Evolutionary conservation across 2,329 filamentous ascomycete species (phyloP).

Genomic region (Fusarium marasasianum): DNA sequence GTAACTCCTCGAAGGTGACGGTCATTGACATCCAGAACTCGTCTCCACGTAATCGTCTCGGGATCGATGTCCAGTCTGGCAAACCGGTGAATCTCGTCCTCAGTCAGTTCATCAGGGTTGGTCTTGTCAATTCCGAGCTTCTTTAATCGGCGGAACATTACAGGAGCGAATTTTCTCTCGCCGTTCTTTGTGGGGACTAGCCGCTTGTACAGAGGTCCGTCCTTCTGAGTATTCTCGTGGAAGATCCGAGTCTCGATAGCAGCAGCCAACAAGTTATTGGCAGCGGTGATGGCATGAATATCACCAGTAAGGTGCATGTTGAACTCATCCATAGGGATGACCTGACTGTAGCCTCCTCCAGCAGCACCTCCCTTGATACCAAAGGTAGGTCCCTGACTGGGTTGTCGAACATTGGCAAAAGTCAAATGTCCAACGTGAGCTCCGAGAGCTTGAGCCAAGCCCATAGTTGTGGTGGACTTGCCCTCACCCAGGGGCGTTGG

Average conservation of each 20-base stretch:
- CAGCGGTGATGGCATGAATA: slow-evolving; percentile 95
- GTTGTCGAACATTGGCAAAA: slow-evolving; percentile 97
- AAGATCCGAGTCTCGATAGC: slow-evolving; percentile 98
- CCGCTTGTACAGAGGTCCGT: slow-evolving; percentile 85
- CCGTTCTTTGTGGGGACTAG: slow-evolving; percentile 92
- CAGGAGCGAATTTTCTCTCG: slow-evolving; percentile 82
- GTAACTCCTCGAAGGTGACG: slow-evolving; percentile 90
- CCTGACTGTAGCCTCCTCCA: slow-evolving; percentile 97
- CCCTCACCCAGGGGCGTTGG: slow-evolving; percentile 96
- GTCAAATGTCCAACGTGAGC: slow-evolving; percentile 87
- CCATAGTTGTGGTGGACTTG: slow-evolving; percentile 98
- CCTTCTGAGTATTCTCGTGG: slow-evolving; percentile 95
- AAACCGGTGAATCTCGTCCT: slow-evolving; percentile 87
- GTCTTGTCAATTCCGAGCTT: slow-evolving; percentile 98
- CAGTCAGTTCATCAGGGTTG: slow-evolving; percentile 87
- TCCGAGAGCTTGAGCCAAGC: slow-evolving; percentile 89
- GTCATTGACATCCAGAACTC: slow-evolving; percentile 97
- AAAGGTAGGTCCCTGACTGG: slow-evolving; percentile 96
- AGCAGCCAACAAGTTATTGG: slow-evolving; percentile 95
- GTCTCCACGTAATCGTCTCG: slow-evolving; percentile 95
- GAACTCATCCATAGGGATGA: slow-evolving; percentile 99
- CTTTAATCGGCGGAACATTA: slow-evolving; percentile 93
- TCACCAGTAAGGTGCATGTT: slow-evolving; percentile 97
- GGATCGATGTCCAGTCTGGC: slow-evolving; percentile 97
- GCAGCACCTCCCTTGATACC: slow-evolving; percentile 99